Evolutionary conservation across 1,139 yeast species (phyloP).

Genomic region (Saccharomyces hybrid): DNA sequence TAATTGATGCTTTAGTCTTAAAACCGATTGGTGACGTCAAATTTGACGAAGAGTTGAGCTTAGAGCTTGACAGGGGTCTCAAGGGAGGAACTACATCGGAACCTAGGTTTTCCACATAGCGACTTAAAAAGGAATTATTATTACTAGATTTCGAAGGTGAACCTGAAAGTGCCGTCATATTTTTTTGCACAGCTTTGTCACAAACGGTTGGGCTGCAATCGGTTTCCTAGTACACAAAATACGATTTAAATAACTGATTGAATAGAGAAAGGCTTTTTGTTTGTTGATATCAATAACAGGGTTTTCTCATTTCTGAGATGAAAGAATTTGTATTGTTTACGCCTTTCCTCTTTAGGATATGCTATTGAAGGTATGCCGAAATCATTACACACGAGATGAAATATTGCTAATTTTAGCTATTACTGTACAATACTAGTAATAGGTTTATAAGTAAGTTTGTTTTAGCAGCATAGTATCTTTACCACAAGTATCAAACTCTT

Average conservation of each 20-base stretch:
- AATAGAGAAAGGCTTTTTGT: background rate
- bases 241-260: background rate
- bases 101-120: slow-evolving; percentile 24
- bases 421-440: background rate
- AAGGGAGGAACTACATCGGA: slow-evolving; percentile 12
- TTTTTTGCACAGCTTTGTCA: background rate
- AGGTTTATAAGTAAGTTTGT: background rate
- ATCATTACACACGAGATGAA: background rate
- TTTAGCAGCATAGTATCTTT: slow-evolving; percentile 2
- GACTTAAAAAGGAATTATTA: slow-evolving; percentile 21
- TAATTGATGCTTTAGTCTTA: background rate
- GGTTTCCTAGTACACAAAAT: background rate
- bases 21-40: background rate
- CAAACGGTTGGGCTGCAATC: background rate
- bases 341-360: slow-evolving; percentile 8
- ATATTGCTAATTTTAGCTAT: background rate
- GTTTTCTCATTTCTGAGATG: background rate
- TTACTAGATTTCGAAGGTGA: slow-evolving; percentile 12
- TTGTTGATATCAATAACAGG: background rate
- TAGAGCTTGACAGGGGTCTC: slow-evolving; percentile 19
- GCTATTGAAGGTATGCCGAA: background rate
- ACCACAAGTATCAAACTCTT: slow-evolving; percentile 1
- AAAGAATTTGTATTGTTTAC: slow-evolving; percentile 4
- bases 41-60: slow-evolving; percentile 13
- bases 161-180: slow-evolving; percentile 11